Percentiles rank a stretch among this genome's conserved stretches.
These are phyloP conservation scores for Caryopteris hybrid DNA, from an alignment of 305 asterid species.

Conservation along the genomic window DNA sequence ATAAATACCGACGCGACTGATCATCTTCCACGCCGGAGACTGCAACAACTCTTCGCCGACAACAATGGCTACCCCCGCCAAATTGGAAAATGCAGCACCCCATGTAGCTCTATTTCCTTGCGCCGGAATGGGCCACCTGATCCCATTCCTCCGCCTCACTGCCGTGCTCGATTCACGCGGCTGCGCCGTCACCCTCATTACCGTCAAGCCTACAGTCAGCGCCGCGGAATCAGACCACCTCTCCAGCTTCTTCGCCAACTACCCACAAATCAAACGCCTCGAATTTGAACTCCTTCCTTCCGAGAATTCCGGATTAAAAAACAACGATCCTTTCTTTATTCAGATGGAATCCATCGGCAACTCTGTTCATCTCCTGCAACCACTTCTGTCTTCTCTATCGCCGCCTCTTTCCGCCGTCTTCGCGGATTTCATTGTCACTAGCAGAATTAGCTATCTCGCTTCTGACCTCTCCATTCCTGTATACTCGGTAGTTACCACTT, in stretches of 20 bases:
- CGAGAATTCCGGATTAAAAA: slow-evolving; percentile 22
- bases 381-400: slow-evolving; percentile 28
- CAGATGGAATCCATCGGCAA: slow-evolving; percentile 33
- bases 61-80: slow-evolving; percentile 8
- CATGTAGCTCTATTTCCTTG: slow-evolving; percentile 49
- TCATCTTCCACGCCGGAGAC: background rate
- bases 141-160: slow-evolving; percentile 50
- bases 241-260: slow-evolving; percentile 27
- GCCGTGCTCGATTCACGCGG: slow-evolving; percentile 35
- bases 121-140: slow-evolving; percentile 52
- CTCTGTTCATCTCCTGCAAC: slow-evolving; percentile 38
- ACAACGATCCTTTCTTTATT: slow-evolving; percentile 42
- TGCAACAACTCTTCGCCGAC: background rate
- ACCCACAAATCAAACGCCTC: slow-evolving; percentile 33
- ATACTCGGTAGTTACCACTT: slow-evolving; percentile 33
- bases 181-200: slow-evolving; percentile 42
- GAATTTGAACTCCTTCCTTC: slow-evolving; percentile 32
- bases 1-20: background rate
- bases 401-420: slow-evolving; percentile 45
- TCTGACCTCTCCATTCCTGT: slow-evolving; percentile 18
- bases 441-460: slow-evolving; percentile 10
- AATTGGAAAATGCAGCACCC: slow-evolving; percentile 16
- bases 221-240: slow-evolving; percentile 41
- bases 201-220: slow-evolving; percentile 41
- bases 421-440: slow-evolving; percentile 25